These are phyloP conservation scores for Dictyostelium purpureum DNA, from an alignment of 78 protist genomes.

Conservation along the genomic window DNA sequence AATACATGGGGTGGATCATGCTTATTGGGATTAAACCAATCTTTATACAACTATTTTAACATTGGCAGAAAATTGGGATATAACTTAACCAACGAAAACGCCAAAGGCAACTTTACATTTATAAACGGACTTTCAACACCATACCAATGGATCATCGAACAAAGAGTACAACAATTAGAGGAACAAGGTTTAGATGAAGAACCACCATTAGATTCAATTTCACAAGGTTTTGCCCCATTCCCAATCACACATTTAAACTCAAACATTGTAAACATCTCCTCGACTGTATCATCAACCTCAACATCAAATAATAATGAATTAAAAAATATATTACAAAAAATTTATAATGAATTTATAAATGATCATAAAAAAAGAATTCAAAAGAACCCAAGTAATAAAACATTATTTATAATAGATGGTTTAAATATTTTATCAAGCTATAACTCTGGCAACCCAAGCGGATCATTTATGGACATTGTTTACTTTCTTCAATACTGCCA, in stretches of 20 bases:
- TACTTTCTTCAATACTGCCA: conserved; percentile 37
- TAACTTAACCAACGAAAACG: conserved; percentile 26
- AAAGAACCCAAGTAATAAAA: background rate
- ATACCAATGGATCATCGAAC: conserved; percentile 36
- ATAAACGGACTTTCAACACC: conserved; percentile 38
- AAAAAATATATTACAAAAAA: background rate
- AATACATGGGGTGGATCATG: conserved; percentile 3
- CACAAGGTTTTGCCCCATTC: conserved; percentile 61
- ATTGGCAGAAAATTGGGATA: conserved; percentile 65
- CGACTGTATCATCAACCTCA: background rate
- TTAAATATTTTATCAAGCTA: background rate
- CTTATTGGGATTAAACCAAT: conserved; percentile 54
- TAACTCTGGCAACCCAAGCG: background rate
- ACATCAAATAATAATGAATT: background rate
- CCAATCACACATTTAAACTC: background rate
- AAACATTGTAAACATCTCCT: background rate
- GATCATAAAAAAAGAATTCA: conserved; percentile 16
- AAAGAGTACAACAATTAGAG: conserved; percentile 2
- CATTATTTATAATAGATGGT: conserved; percentile 40
- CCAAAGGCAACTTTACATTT: conserved; percentile 21
- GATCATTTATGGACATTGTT: background rate
- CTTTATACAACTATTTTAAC: conserved; percentile 24
- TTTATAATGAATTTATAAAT: conserved; percentile 18
- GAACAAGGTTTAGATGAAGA: conserved; percentile 66
- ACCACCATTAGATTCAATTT: conserved; percentile 45